Evolutionary conservation across 2,329 filamentous ascomycete genomes (phyloP).

Genomic region (Knoxdaviesia proteae): DNA sequence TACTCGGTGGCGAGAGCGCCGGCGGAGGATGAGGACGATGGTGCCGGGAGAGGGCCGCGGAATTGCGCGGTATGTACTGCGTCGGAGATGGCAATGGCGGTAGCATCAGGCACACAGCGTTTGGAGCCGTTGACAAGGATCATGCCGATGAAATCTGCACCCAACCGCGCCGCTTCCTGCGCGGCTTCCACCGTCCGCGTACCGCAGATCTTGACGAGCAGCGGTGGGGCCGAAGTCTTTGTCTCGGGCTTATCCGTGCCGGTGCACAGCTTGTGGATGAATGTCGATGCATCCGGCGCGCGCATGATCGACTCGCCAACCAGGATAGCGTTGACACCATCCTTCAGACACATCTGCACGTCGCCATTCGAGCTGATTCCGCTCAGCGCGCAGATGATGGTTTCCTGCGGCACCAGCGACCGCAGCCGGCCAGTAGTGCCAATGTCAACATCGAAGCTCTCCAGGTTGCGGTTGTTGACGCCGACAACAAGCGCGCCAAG

Average conservation of each 20-base stretch:
- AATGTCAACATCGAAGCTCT: slow-evolving; percentile 91
- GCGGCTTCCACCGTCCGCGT: slow-evolving; percentile 71
- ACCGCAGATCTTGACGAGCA: slow-evolving; percentile 88
- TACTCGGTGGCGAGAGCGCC: slow-evolving; percentile 35
- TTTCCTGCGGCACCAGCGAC: slow-evolving; percentile 65
- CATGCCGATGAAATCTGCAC: slow-evolving; percentile 83
- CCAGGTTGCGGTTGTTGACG: slow-evolving; percentile 92
- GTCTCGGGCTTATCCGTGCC: slow-evolving; percentile 18
- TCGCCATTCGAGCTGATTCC: slow-evolving; percentile 81
- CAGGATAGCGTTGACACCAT: slow-evolving; percentile 79
- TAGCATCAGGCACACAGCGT: slow-evolving; percentile 59
- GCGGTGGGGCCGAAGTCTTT: slow-evolving; percentile 9
- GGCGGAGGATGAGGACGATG: slow-evolving; percentile 5
- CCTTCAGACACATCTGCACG: slow-evolving; percentile 68
- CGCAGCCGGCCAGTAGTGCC: slow-evolving; percentile 78
- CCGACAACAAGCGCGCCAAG: slow-evolving; percentile 83
- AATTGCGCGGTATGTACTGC: slow-evolving; percentile 40
- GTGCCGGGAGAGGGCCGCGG: slow-evolving; percentile 11
- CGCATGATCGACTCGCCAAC: slow-evolving; percentile 95
- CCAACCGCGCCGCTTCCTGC: slow-evolving; percentile 57
- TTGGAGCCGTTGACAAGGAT: slow-evolving; percentile 69
- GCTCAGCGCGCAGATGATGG: slow-evolving; percentile 81
- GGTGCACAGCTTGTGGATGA: slow-evolving; percentile 69
- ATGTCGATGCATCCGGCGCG: slow-evolving; percentile 58
- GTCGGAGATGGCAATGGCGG: slow-evolving; percentile 60